phyloP scores from a whole-genome alignment of 257 asterid species.

The Cruciata laevipes region DNA sequence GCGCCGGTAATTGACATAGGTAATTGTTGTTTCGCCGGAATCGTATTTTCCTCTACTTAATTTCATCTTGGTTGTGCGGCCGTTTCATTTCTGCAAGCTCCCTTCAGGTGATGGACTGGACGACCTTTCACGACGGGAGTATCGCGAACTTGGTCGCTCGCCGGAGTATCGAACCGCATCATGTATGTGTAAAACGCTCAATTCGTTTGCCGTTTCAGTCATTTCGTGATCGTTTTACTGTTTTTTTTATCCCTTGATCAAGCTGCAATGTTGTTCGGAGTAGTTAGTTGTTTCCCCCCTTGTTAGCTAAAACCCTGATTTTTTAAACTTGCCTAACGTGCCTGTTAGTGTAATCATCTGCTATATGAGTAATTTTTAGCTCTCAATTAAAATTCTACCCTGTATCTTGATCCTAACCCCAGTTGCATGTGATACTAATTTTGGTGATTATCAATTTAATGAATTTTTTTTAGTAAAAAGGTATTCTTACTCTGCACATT shows the following conservation, averaged over 20 bases:
- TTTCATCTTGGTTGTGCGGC: not conserved
- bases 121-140: conserved; percentile 74
- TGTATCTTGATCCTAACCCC: not conserved
- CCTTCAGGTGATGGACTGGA: conserved; percentile 33
- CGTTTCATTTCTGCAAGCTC: conserved; percentile 3
- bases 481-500: not conserved
- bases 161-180: conserved; percentile 37
- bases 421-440: not conserved
- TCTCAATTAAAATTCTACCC: not conserved
- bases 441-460: not conserved
- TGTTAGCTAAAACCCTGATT: not conserved
- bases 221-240: not conserved
- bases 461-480: not conserved
- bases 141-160: conserved; percentile 62
- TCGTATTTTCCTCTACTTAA: not conserved
- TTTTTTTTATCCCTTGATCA: not conserved
- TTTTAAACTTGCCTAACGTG: not conserved
- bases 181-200: conserved; percentile 19
- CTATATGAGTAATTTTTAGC: not conserved
- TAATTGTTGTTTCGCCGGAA: not conserved
- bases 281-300: not conserved
- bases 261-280: not conserved
- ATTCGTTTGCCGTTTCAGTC: not conserved
- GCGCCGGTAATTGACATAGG: conserved; percentile 5
- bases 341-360: not conserved